Conservation (phyloP, 179 eudicot genomes). For the Pouteria campechiana region DNA sequence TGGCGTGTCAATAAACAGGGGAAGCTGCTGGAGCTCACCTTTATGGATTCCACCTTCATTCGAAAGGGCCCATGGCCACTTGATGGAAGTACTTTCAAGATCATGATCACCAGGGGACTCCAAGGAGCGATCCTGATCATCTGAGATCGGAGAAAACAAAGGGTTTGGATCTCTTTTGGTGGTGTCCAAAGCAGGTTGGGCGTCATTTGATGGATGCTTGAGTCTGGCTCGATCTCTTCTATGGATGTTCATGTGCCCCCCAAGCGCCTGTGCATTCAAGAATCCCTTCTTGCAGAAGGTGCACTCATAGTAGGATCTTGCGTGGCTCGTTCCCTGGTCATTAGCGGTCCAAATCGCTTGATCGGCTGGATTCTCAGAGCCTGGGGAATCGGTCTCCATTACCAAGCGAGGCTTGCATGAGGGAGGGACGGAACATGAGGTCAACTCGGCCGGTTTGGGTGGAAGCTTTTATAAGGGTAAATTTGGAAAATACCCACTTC, state of each 20-base stretch:
- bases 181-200: neutral
- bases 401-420: neutral
- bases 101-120: neutral
- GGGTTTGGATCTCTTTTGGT: neutral
- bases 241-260: conserved; percentile 36
- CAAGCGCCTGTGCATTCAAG: conserved; percentile 29
- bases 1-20: conserved; percentile 7
- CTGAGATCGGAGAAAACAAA: conserved; percentile 4
- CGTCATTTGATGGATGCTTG: conserved; percentile 1
- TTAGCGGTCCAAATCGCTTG: neutral
- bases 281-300: conserved; percentile 22
- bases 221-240: conserved; percentile 23
- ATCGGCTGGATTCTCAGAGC: conserved; percentile 5
- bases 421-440: conserved; percentile 1
- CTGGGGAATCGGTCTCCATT: conserved; percentile 8
- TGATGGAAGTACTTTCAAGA: neutral
- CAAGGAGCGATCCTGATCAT: conserved; percentile 8
- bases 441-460: too few species aligned
- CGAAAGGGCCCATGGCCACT: neutral
- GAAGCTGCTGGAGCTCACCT: conserved; percentile 7
- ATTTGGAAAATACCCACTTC: too few species aligned
- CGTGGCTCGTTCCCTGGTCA: conserved; percentile 2
- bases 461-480: too few species aligned
- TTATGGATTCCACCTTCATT: conserved; percentile 1
- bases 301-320: conserved; percentile 13